A percentile compares a stretch with the other conserved stretches of the same genome.
phyloP scores from a whole-genome alignment of 176 grass and related monocot genomes.

The Triticum monococcum region DNA sequence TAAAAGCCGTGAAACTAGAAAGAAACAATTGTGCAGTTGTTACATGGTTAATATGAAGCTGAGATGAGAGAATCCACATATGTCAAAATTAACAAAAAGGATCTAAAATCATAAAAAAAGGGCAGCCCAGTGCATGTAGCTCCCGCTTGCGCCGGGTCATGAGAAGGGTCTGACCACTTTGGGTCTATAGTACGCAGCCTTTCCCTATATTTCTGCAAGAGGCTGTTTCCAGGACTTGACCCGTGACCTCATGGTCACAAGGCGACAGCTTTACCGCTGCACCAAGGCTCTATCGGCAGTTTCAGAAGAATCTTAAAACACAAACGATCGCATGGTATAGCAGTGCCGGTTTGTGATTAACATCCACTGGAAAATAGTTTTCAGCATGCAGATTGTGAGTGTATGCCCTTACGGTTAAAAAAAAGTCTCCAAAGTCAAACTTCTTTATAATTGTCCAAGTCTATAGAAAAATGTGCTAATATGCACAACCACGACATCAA shows the following conservation, averaged over 20 bases:
- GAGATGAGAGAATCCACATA: neutral
- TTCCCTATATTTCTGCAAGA: too few relatives aligned
- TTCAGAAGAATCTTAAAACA: conserved; percentile 6
- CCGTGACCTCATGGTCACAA: too few relatives aligned
- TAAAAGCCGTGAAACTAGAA: neutral
- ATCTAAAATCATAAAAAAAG: conserved; percentile 1
- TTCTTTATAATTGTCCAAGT: too few relatives aligned
- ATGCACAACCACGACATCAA: too few relatives aligned
- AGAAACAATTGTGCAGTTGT: neutral
- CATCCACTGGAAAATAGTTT: neutral
- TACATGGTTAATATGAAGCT: conserved; percentile 10
- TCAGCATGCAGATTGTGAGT: neutral
- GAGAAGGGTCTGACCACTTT: too few relatives aligned
- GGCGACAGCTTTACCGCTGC: too few relatives aligned
- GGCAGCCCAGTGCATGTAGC: too few relatives aligned
- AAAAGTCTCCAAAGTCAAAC: too few relatives aligned
- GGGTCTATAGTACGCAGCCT: too few relatives aligned
- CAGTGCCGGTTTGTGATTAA: conserved; percentile 6
- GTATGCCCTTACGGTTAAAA: neutral
- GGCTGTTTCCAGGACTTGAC: too few relatives aligned
- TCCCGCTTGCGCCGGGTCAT: too few relatives aligned
- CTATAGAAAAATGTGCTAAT: too few relatives aligned
- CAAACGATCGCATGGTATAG: neutral
- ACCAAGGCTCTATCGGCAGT: neutral
- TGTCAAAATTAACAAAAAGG: neutral